A percentile compares a stretch with the other conserved stretches of the same genome.
These are phyloP conservation scores for Thalassiosira sp. DNA, from an alignment of 352 stramenopile genomes.

Conservation along the genomic window DNA sequence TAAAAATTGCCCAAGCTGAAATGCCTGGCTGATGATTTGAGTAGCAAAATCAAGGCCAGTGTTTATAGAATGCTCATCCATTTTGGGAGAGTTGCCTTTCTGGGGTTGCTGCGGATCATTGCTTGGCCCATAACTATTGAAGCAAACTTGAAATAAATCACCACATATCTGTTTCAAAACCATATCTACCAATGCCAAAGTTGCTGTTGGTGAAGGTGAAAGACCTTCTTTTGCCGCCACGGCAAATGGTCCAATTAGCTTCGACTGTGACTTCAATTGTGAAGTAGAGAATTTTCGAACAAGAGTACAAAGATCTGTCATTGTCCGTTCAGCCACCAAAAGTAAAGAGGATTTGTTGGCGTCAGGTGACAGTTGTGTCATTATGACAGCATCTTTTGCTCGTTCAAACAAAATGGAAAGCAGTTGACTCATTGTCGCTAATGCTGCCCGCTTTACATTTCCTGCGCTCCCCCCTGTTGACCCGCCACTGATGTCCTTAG, in stretches of 20 bases:
- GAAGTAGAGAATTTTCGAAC: conserved; percentile 22
- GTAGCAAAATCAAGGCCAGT: conserved; percentile 38
- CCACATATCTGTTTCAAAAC: conserved; percentile 59
- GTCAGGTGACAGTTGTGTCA: background rate
- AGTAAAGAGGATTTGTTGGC: conserved; percentile 25
- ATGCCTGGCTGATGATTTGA: conserved; percentile 32
- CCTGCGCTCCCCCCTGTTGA: conserved; percentile 3
- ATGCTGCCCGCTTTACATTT: conserved; percentile 51
- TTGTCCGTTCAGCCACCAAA: conserved; percentile 33
- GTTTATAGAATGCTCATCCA: background rate
- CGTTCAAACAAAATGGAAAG: conserved; percentile 58
- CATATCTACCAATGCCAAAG: conserved; percentile 71
- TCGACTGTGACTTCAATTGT: background rate
- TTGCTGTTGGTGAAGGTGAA: conserved; percentile 58
- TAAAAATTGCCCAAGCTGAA: conserved; percentile 42
- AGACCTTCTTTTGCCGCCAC: conserved; percentile 43
- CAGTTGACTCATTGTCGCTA: conserved; percentile 60
- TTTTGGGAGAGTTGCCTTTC: background rate
- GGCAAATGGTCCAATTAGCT: conserved; percentile 51
- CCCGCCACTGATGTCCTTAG: conserved; percentile 25
- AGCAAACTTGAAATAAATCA: conserved; percentile 52
- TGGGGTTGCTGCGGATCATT: conserved; percentile 4
- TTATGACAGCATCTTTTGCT: conserved; percentile 46
- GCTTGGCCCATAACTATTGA: conserved; percentile 19
- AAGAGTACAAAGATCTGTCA: conserved; percentile 52